A percentile compares a stretch with the other conserved stretches of the same genome.
Evolutionary conservation across 495 filamentous ascomycete species (phyloP).

Genomic region (Pyrenopolyporus hunteri): DNA sequence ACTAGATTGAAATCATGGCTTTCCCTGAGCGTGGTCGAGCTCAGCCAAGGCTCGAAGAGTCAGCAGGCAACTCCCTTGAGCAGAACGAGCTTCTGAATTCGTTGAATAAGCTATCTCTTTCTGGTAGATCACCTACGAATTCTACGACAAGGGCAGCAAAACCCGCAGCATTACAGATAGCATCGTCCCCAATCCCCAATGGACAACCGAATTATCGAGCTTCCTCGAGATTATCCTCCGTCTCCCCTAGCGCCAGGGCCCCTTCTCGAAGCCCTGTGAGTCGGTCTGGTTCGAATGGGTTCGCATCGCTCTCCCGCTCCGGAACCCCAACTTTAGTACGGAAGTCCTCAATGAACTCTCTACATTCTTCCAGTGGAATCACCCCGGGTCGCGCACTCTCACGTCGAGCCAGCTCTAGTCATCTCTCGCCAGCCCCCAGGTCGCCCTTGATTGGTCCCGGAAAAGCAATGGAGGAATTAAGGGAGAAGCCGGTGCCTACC

Average conservation of each 20-base stretch:
- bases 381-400: constrained; percentile 47
- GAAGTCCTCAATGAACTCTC: constrained; percentile 63
- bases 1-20: constrained; percentile 26
- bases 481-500: constrained; percentile 58
- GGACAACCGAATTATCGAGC: constrained; percentile 1
- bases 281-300: constrained; percentile 49
- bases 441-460: constrained; percentile 41
- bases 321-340: constrained; percentile 54
- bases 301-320: constrained; percentile 50
- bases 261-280: constrained; percentile 56
- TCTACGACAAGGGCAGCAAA: constrained; percentile 36
- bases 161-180: constrained; percentile 36
- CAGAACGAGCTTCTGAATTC: constrained; percentile 49
- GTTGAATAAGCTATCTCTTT: constrained; percentile 50
- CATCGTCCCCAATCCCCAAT: constrained; percentile 28
- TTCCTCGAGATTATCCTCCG: constrained; percentile 25
- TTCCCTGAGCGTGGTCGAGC: constrained; percentile 32
- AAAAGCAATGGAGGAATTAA: constrained; percentile 45
- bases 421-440: constrained; percentile 50
- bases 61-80: constrained; percentile 26
- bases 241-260: constrained; percentile 45
- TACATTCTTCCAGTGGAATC: constrained; percentile 52
- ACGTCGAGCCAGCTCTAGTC: constrained; percentile 58
- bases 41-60: constrained; percentile 20
- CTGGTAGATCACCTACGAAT: constrained; percentile 41